A percentile compares a stretch with the other conserved stretches of the same genome.
Evolutionary conservation across 2,329 filamentous ascomycete species (phyloP).

Genomic region (Trichophyton verrucosum): DNA sequence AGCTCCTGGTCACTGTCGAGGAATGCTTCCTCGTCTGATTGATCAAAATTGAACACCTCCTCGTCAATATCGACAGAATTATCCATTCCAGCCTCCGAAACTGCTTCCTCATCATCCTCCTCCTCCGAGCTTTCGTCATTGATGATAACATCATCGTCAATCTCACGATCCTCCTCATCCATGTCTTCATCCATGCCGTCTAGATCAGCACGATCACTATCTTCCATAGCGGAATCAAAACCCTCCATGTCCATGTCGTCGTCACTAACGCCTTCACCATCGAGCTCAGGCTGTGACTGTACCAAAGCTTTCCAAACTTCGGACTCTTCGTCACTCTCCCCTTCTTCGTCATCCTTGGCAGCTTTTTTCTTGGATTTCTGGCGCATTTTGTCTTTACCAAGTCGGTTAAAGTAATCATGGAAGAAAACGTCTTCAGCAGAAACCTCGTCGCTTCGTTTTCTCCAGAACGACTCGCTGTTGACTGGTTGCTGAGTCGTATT

Average conservation of each 20-base stretch:
- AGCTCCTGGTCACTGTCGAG: constrained; percentile 44
- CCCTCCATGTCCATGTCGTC: constrained; percentile 47
- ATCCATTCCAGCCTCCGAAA: constrained; percentile 18
- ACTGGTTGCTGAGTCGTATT: constrained; percentile 51
- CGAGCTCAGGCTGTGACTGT: constrained; percentile 63
- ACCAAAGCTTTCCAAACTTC: constrained; percentile 90
- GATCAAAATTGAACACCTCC: constrained; percentile 37
- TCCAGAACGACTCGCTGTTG: constrained; percentile 86
- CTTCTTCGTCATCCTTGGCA: constrained; percentile 30
- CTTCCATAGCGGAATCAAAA: constrained; percentile 40
- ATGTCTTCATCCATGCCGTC: constrained; percentile 30
- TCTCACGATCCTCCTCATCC: constrained; percentile 20
- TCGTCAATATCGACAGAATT: constrained; percentile 42
- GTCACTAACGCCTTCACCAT: constrained; percentile 46
- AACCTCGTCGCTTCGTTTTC: constrained; percentile 75
- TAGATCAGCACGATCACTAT: constrained; percentile 34
- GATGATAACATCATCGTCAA: constrained; percentile 20
- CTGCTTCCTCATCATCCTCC: constrained; percentile 9
- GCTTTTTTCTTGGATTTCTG: constrained; percentile 46
- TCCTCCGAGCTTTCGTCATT: constrained; percentile 10
- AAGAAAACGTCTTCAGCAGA: constrained; percentile 93
- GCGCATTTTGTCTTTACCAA: constrained; percentile 50
- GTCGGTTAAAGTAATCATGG: constrained; percentile 82
- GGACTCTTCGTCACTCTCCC: constrained; percentile 53
- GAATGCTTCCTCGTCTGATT: constrained; percentile 35